Evolutionary conservation across 129 eudicot genomes (phyloP).

Genomic region (Centella asiatica): DNA sequence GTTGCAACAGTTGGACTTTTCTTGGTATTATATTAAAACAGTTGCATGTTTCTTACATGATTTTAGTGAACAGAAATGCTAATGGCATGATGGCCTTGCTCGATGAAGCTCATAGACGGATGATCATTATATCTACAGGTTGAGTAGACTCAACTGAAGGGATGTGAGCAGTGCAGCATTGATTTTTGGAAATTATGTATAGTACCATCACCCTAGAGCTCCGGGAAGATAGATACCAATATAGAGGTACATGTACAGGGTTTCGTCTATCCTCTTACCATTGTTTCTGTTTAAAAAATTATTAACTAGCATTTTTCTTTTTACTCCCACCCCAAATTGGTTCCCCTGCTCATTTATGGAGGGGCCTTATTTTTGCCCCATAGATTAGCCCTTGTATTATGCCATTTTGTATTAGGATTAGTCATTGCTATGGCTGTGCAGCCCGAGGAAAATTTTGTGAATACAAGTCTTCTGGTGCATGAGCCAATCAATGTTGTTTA

Average conservation of each 20-base stretch:
- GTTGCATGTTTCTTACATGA: no score
- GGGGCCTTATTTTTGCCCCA: slow-evolving; percentile 33
- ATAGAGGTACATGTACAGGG: slow-evolving; percentile 77
- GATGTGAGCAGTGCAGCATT: slow-evolving; percentile 34
- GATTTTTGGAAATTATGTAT: slow-evolving; percentile 51
- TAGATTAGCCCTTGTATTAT: slow-evolving; percentile 30
- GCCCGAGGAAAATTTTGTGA: slow-evolving; percentile 63
- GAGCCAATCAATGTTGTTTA: slow-evolving; percentile 27
- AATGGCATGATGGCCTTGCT: slow-evolving; percentile 9
- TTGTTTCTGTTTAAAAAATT: slow-evolving; percentile 2
- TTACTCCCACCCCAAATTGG: slow-evolving; percentile 3
- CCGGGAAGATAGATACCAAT: slow-evolving; percentile 39
- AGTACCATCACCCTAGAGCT: slow-evolving; percentile 34
- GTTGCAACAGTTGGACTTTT: background rate
- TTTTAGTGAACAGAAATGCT: slow-evolving; percentile 1
- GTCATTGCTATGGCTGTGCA: slow-evolving; percentile 45
- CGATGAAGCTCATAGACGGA: slow-evolving; percentile 34
- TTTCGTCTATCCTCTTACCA: slow-evolving; percentile 30
- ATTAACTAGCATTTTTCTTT: slow-evolving; percentile 7
- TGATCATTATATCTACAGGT: slow-evolving; percentile 16
- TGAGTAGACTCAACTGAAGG: slow-evolving; percentile 16
- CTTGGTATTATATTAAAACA: no score
- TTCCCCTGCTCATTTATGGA: slow-evolving; percentile 17
- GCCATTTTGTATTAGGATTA: slow-evolving; percentile 37
- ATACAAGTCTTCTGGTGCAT: slow-evolving; percentile 23